Conservation (phyloP, 495 filamentous ascomycete species). For the Trichodelitschia bisporula region DNA sequence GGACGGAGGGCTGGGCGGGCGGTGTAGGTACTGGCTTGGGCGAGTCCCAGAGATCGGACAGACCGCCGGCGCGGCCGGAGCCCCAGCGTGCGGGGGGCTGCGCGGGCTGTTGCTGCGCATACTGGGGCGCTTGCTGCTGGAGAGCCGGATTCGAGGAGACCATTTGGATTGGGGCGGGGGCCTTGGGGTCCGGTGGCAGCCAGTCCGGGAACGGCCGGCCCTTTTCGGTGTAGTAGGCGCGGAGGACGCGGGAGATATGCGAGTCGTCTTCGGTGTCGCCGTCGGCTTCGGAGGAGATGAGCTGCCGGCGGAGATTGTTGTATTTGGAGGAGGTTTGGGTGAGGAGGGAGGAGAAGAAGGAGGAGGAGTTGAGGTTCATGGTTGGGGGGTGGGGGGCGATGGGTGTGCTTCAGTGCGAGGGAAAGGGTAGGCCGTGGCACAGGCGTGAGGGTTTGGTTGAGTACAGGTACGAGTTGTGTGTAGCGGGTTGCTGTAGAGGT, state of each 20-base stretch:
- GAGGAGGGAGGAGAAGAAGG: constrained; percentile 56
- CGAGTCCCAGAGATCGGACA: constrained; percentile 7
- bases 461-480: too few species aligned
- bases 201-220: constrained; percentile 59
- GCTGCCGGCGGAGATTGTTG: constrained; percentile 51
- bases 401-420: too few species aligned
- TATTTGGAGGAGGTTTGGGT: constrained; percentile 58
- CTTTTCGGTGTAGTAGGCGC: constrained; percentile 83
- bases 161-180: constrained; percentile 26
- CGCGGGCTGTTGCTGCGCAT: too few species aligned
- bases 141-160: constrained; percentile 2
- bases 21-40: constrained; percentile 5
- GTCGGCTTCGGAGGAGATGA: constrained; percentile 50
- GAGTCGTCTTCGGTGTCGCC: constrained; percentile 88
- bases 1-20: neutral
- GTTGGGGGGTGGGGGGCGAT: too few species aligned
- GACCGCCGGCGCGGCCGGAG: constrained; percentile 9
- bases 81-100: too few species aligned
- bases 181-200: constrained; percentile 72
- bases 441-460: too few species aligned
- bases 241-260: constrained; percentile 83
- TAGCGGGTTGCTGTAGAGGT: too few species aligned
- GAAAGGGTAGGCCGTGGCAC: too few species aligned
- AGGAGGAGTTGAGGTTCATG: too few species aligned
- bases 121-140: constrained; percentile 1